Base-by-base conservation (phyloP, 306 rosid species). In the Gleditsia sinensis region DNA sequence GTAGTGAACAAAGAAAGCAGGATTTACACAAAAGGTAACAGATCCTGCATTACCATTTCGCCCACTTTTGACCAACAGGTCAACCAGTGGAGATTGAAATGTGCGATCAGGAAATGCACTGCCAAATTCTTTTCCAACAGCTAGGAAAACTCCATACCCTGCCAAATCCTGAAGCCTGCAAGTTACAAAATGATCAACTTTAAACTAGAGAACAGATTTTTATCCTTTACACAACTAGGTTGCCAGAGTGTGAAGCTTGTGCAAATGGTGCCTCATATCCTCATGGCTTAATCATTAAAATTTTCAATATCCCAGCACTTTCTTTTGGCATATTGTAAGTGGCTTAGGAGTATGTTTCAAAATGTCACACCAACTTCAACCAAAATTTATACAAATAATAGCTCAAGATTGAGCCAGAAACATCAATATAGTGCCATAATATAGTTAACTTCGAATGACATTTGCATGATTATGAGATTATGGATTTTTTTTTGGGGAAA, bases 111-210 rank as follows among this genome's bases (percentile, higher is more conserved):
- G 80, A 55, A 90, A 95, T 75, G 92, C 79, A 74, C 21, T 32
- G 1, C 83, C 42, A 82, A 86, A 90, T 85, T 78, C 91, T 83
- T 92, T 84, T 70, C 77, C 54, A 76, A 81, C 86, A 25, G 97
- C 98, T 36, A 81, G 28, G 25, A 80, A 79, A 81, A 95, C 96
- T 69, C 93, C 96, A 78, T 95, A 95, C 77, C 99, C 99, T 0
- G 91, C 80, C 79, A 95, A 75, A 75, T 95, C 99, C 76, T 86
- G 93, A 82, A 95, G 99, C 86, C 99, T 95, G 85, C 87, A 82
- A 72, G 78, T 68, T 43, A 77, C 58, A 51, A 53, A 77, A 74
- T 17, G 55, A 66, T 67, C 66, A 55, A 65, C 45, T 75, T 74
- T 67, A 57, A 16, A 61, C 33, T 49, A 68, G 23, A 33, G 2